Percentiles rank a stretch among this genome's conserved stretches.
phyloP scores from a whole-genome alignment of 75 land plant genomes.

The Selaginella moellendorffii region DNA sequence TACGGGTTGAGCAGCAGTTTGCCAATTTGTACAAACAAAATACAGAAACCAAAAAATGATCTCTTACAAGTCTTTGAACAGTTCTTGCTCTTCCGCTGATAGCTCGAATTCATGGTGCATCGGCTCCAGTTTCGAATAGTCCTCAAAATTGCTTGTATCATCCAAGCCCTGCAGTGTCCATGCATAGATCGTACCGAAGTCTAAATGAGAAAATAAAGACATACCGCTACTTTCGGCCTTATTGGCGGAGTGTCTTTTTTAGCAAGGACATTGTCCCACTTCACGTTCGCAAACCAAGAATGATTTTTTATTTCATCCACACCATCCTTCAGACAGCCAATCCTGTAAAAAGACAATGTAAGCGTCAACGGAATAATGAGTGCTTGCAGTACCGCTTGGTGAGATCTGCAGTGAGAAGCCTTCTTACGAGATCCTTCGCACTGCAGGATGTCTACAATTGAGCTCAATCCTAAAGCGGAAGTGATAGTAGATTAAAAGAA shows the following conservation, averaged over 20 bases:
- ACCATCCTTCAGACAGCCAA: slow-evolving; percentile 33
- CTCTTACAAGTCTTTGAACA: slow-evolving; percentile 19
- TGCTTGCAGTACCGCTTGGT: slow-evolving; percentile 18
- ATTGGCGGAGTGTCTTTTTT: slow-evolving; percentile 26
- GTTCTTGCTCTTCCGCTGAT: slow-evolving; percentile 19
- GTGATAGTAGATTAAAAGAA: background rate
- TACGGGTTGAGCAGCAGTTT: too few relatives aligned
- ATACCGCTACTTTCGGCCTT: slow-evolving; percentile 26
- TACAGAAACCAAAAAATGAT: too few relatives aligned
- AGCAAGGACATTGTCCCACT: slow-evolving; percentile 22
- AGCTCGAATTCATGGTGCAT: slow-evolving; percentile 22
- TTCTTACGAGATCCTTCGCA: slow-evolving; percentile 29
- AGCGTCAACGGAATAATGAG: background rate
- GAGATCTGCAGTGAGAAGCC: slow-evolving; percentile 29
- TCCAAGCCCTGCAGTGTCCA: slow-evolving; percentile 15
- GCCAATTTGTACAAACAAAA: too few relatives aligned
- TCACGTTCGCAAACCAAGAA: slow-evolving; percentile 25
- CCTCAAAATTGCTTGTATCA: slow-evolving; percentile 32
- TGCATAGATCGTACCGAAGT: background rate
- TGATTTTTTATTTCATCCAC: slow-evolving; percentile 30
- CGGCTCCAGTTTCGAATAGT: slow-evolving; percentile 26
- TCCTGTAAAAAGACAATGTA: slow-evolving; percentile 10
- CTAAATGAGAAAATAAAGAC: too few relatives aligned
- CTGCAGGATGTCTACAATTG: slow-evolving; percentile 11
- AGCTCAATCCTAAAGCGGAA: background rate